A percentile compares a stretch with the other conserved stretches of the same genome.
phyloP scores from a whole-genome alignment of 2,329 filamentous ascomycete species.

The Scedosporium boydii region DNA sequence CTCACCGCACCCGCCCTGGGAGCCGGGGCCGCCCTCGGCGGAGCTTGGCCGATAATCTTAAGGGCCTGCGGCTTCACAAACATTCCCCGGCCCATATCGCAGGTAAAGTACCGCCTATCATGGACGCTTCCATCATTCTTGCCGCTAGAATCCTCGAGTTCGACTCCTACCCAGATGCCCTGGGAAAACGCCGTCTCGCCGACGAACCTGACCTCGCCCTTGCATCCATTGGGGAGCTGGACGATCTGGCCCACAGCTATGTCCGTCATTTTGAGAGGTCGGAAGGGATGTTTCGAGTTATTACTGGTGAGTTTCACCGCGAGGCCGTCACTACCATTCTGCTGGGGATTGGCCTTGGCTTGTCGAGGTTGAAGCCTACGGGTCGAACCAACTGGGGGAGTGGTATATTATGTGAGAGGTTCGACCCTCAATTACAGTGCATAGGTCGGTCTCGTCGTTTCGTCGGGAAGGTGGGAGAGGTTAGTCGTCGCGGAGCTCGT shows the following conservation, averaged over 20 bases:
- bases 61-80: slow-evolving; percentile 72
- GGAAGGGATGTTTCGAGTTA: background rate
- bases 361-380: too few species aligned
- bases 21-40: slow-evolving; percentile 22
- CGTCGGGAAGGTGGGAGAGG: background rate
- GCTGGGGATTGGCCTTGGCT: background rate
- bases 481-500: background rate
- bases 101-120: slow-evolving; percentile 83
- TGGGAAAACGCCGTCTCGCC: slow-evolving; percentile 71
- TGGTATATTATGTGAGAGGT: background rate
- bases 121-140: slow-evolving; percentile 94
- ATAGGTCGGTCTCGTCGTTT: background rate
- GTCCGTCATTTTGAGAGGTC: slow-evolving; percentile 36
- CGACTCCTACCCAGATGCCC: slow-evolving; percentile 84
- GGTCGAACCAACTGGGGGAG: too few species aligned
- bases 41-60: slow-evolving; percentile 42
- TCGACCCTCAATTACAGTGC: background rate
- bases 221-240: slow-evolving; percentile 67
- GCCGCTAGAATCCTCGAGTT: slow-evolving; percentile 70
- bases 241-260: slow-evolving; percentile 63
- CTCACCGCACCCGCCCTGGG: slow-evolving; percentile 28
- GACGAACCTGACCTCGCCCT: slow-evolving; percentile 69
- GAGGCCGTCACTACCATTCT: background rate
- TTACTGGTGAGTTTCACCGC: background rate
- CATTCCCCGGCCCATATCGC: slow-evolving; percentile 66